These are phyloP conservation scores for Brettanomyces custersianus DNA, from an alignment of 805 yeast species.

Conservation along the genomic window DNA sequence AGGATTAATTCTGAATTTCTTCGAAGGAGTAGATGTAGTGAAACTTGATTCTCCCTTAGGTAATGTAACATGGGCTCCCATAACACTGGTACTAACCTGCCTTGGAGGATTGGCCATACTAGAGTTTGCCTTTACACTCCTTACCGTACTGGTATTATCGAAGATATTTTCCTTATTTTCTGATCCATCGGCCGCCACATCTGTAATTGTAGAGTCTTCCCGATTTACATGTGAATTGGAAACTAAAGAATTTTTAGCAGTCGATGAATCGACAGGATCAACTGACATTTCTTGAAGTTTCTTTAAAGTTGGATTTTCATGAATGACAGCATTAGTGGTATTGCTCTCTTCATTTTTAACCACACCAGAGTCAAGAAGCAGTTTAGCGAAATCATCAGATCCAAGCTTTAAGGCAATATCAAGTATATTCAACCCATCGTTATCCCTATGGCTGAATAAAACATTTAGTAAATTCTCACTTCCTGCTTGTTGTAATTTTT, in stretches of 20 bases:
- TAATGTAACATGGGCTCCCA: neutral
- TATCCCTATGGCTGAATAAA: conserved; percentile 68
- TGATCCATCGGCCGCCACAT: conserved; percentile 23
- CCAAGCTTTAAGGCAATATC: conserved; percentile 63
- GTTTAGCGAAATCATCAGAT: conserved; percentile 34
- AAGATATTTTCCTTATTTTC: conserved; percentile 38
- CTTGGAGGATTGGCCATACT: neutral
- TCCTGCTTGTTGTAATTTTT: conserved; percentile 11
- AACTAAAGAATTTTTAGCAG: too few species aligned
- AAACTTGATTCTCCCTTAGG: neutral
- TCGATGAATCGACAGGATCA: too few species aligned
- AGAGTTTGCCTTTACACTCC: neutral
- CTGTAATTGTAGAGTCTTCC: too few species aligned
- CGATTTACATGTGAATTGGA: too few species aligned
- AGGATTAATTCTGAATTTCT: neutral
- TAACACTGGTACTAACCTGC: neutral
- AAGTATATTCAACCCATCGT: conserved; percentile 76
- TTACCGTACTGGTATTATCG: conserved; percentile 14
- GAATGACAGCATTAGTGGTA: too few species aligned
- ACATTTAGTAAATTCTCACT: conserved; percentile 39
- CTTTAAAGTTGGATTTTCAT: too few species aligned
- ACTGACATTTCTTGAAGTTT: too few species aligned
- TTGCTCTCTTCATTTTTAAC: too few species aligned
- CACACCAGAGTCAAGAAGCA: conserved; percentile 37
- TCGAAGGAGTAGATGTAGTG: conserved; percentile 7